Percentiles rank a stretch among this genome's conserved stretches.
Conservation (phyloP, 148 eudicot genomes). For the Silene latifolia region DNA sequence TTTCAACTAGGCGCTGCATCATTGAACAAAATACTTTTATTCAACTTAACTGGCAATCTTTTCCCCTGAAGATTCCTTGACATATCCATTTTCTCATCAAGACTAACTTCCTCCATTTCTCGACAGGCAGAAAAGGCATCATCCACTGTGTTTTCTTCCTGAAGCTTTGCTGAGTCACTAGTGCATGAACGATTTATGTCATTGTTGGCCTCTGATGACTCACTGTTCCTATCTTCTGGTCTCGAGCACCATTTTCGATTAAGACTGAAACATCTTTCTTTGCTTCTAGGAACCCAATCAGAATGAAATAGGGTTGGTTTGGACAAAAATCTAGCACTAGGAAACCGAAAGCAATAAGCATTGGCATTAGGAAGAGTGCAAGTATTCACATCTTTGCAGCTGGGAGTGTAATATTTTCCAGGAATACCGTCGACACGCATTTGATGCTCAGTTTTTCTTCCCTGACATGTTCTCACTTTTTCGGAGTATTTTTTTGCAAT, state of each 20-base stretch:
- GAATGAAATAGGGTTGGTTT: constrained; percentile 22
- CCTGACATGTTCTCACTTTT: constrained; percentile 16
- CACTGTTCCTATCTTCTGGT: constrained; percentile 8
- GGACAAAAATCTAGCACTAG: constrained; percentile 21
- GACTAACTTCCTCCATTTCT: constrained; percentile 4
- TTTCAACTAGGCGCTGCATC: constrained; percentile 17
- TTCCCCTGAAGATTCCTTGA: constrained; percentile 16
- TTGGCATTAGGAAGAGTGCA: constrained; percentile 1
- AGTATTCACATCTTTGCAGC: constrained; percentile 6
- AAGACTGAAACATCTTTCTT: constrained; percentile 14
- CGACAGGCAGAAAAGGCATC: constrained; percentile 15
- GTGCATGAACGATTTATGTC: constrained; percentile 5
- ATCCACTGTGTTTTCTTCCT: constrained; percentile 18
- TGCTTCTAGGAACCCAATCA: constrained; percentile 33
- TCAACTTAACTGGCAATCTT: constrained; percentile 25
- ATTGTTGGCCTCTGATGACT: neutral
- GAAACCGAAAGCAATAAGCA: constrained; percentile 20
- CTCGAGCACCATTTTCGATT: constrained; percentile 29
- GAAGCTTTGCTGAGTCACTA: constrained; percentile 19
- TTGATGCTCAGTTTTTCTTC: constrained; percentile 18
- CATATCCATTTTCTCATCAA: constrained; percentile 15
- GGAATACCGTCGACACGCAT: constrained; percentile 7
- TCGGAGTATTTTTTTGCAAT: constrained; percentile 22
- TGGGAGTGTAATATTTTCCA: neutral
- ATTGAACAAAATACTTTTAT: constrained; percentile 9